phyloP scores from a whole-genome alignment of 1,284 basidiomycete genomes.

The Cutaneotrichosporon curvatum region DNA sequence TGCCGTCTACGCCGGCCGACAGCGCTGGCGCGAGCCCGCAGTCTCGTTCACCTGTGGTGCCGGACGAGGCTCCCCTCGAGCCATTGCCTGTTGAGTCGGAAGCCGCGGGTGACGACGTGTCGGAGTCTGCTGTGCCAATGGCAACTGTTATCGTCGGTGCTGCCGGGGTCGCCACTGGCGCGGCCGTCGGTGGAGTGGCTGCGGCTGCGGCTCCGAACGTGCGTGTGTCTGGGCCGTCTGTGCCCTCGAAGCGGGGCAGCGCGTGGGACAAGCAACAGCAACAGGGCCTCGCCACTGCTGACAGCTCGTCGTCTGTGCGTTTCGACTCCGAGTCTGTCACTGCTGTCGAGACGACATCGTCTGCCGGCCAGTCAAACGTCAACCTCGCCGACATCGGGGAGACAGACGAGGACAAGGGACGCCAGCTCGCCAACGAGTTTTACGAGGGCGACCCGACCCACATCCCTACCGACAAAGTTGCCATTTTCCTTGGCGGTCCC shows the following conservation, averaged over 20 bases:
- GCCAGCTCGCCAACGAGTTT: conserved; percentile 67
- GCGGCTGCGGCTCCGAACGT: too few relatives aligned
- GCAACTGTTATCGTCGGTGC: too few relatives aligned
- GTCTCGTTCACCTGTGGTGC: neutral
- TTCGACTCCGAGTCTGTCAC: conserved; percentile 1
- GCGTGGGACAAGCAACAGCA: conserved; percentile 1
- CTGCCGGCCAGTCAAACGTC: conserved; percentile 7
- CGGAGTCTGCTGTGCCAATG: neutral
- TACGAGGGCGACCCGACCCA: conserved; percentile 84
- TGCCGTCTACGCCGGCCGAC: neutral
- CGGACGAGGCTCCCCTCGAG: neutral
- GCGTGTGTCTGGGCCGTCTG: too few relatives aligned
- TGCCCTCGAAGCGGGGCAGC: neutral
- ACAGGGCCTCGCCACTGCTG: neutral
- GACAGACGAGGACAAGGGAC: conserved; percentile 56
- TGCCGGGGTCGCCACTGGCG: too few relatives aligned
- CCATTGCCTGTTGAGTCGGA: neutral
- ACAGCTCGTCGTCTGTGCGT: neutral
- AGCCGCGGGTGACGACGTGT: neutral
- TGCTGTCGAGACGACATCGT: conserved; percentile 12
- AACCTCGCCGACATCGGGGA: conserved; percentile 11
- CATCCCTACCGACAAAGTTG: conserved; percentile 80
- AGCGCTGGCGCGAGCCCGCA: too few relatives aligned
- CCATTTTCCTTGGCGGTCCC: conserved; percentile 88
- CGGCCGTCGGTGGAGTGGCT: too few relatives aligned